phyloP scores from a whole-genome alignment of 179 eudicot genomes.

The Kewa caespitosa region DNA sequence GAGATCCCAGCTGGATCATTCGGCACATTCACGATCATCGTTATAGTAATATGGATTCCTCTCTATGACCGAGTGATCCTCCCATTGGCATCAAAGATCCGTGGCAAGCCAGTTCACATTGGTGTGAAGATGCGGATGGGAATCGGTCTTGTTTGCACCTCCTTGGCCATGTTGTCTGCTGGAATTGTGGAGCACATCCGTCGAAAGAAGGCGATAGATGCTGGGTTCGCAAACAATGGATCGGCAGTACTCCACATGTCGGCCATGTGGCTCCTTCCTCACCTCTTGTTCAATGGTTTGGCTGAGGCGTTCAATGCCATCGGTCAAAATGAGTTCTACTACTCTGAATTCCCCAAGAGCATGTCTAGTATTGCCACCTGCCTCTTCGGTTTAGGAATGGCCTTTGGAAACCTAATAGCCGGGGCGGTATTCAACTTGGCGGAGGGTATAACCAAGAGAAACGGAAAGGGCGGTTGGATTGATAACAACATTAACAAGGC shows the following conservation, averaged over 20 bases:
- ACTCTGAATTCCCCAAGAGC: conserved; percentile 74
- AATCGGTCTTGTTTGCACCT: conserved; percentile 55
- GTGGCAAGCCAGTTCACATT: conserved; percentile 51
- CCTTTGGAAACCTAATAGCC: conserved; percentile 56
- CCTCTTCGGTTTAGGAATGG: conserved; percentile 57
- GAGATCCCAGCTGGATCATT: conserved; percentile 80
- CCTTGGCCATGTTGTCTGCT: conserved; percentile 47
- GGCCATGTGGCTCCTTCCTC: conserved; percentile 69
- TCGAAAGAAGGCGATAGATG: conserved; percentile 42
- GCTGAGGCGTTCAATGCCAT: conserved; percentile 77
- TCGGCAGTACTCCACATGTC: conserved; percentile 50
- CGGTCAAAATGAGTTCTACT: conserved; percentile 78
- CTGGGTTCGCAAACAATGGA: conserved; percentile 42
- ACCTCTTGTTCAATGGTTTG: conserved; percentile 49
- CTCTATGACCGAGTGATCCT: conserved; percentile 63
- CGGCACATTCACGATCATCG: conserved; percentile 47
- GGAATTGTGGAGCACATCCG: conserved; percentile 62
- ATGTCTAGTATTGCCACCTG: conserved; percentile 78
- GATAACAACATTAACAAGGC: conserved; percentile 60
- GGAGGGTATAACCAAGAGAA: conserved; percentile 30
- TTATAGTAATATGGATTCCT: conserved; percentile 59
- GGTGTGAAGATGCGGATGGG: conserved; percentile 69
- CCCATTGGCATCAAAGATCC: conserved; percentile 59
- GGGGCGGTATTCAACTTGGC: conserved; percentile 51
- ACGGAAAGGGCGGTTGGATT: conserved; percentile 67